Percentiles rank a stretch among this genome's conserved stretches.
Conservation (phyloP, 1,139 yeast genomes). For the Saccharomycopsis hybrid region DNA sequence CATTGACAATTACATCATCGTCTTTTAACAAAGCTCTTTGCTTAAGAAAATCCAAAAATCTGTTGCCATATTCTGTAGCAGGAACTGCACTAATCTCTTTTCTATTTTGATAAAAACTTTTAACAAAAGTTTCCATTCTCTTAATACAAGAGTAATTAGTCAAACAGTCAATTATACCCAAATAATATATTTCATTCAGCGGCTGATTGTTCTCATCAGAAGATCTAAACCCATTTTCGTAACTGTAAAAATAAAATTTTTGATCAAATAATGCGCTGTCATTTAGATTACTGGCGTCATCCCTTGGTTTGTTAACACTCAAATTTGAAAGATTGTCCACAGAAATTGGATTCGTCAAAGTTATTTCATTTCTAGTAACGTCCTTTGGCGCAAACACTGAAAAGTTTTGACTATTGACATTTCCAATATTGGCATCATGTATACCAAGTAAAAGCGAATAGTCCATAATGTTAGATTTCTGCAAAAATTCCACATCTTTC, state of each 20-base stretch:
- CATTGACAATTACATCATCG: too few relatives aligned
- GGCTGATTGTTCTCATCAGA: slow-evolving; percentile 48
- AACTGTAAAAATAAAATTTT: slow-evolving; percentile 60
- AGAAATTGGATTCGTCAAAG: slow-evolving; percentile 43
- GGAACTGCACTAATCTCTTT: slow-evolving; percentile 83
- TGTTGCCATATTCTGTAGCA: slow-evolving; percentile 79
- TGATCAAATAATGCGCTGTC: slow-evolving; percentile 38
- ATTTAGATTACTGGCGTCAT: not conserved
- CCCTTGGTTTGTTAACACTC: not conserved
- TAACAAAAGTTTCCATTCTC: slow-evolving; percentile 79
- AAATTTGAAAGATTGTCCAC: slow-evolving; percentile 30
- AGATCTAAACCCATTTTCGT: slow-evolving; percentile 82
- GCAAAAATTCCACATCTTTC: slow-evolving; percentile 66
- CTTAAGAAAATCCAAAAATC: slow-evolving; percentile 67
- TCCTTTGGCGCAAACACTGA: slow-evolving; percentile 39
- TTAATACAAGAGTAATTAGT: slow-evolving; percentile 78
- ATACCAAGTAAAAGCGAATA: slow-evolving; percentile 85
- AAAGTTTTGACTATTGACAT: slow-evolving; percentile 29
- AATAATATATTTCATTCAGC: slow-evolving; percentile 65
- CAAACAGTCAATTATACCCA: slow-evolving; percentile 91
- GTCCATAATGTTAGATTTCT: slow-evolving; percentile 85
- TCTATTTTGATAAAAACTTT: slow-evolving; percentile 65
- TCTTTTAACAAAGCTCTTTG: not conserved
- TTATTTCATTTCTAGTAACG: slow-evolving; percentile 34
- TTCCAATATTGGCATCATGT: slow-evolving; percentile 28